Evolutionary conservation across 768 basidiomycete species (phyloP).

Genomic region (Strobilomyces confusus): DNA sequence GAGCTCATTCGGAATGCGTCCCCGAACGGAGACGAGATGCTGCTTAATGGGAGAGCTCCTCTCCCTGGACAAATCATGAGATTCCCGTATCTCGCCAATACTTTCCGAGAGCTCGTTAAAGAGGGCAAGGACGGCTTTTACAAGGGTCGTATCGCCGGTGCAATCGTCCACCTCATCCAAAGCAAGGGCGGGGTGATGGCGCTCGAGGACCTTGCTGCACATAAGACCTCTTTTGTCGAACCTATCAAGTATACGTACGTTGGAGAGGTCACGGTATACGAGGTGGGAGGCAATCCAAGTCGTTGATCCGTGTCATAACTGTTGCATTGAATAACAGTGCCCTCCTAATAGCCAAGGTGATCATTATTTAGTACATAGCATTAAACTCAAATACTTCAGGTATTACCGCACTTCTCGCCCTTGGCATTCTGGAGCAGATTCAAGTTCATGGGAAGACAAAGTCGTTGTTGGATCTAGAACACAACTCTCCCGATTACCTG

Average conservation of each 20-base stretch:
- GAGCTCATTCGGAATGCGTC: constrained; percentile 76
- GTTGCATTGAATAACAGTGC: constrained; percentile 46
- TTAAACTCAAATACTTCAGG: constrained; percentile 34
- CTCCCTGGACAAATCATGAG: constrained; percentile 80
- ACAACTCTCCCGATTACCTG: constrained; percentile 87
- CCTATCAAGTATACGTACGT: constrained; percentile 91
- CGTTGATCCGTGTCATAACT: neutral
- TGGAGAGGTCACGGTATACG: constrained; percentile 83
- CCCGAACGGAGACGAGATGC: constrained; percentile 81
- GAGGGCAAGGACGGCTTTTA: constrained; percentile 93
- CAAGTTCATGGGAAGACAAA: constrained; percentile 68
- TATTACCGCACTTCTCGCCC: constrained; percentile 88
- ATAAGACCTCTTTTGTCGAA: constrained; percentile 74
- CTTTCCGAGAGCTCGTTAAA: constrained; percentile 74
- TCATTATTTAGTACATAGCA: neutral
- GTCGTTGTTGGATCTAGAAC: constrained; percentile 75
- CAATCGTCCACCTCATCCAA: constrained; percentile 81
- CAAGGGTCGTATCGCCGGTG: constrained; percentile 84
- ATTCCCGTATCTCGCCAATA: constrained; percentile 76
- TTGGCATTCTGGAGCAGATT: constrained; percentile 88
- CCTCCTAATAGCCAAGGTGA: constrained; percentile 94
- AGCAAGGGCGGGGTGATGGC: constrained; percentile 92
- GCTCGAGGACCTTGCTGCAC: constrained; percentile 86
- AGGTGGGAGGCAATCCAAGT: constrained; percentile 46
- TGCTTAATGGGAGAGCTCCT: constrained; percentile 80